Percentiles rank a stretch among this genome's conserved stretches.
These are phyloP conservation scores for Umbilicus rupestris DNA, from an alignment of 164 flowering plant genomes.

Conservation along the genomic window DNA sequence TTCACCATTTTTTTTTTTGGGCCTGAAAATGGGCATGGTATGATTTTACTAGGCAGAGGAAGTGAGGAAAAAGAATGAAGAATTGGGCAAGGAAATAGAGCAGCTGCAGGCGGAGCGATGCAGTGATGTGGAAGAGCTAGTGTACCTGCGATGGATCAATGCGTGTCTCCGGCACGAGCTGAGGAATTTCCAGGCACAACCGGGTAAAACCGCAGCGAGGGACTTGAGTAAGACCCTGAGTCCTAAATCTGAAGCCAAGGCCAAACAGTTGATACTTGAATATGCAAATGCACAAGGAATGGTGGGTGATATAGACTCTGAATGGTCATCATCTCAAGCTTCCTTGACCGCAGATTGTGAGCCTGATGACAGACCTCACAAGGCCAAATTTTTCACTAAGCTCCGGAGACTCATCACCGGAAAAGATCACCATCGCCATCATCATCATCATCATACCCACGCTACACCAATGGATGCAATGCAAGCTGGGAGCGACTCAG, in stretches of 20 bases:
- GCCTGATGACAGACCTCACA: constrained; percentile 34
- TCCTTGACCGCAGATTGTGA: constrained; percentile 48
- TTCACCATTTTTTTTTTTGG: not conserved
- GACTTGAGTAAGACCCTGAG: constrained; percentile 73
- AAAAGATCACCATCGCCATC: constrained; percentile 23
- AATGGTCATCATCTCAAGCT: constrained; percentile 49
- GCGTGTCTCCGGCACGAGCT: constrained; percentile 88
- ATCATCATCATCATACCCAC: not conserved
- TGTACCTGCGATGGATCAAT: constrained; percentile 88
- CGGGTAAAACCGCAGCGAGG: constrained; percentile 66
- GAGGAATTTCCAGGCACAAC: constrained; percentile 50
- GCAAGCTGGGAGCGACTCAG: not conserved
- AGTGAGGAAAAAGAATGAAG: constrained; percentile 43
- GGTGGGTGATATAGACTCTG: constrained; percentile 23
- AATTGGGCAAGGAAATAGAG: constrained; percentile 52
- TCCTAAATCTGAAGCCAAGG: constrained; percentile 76
- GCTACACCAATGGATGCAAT: not conserved
- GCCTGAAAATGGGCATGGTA: no score
- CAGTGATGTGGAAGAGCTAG: constrained; percentile 72
- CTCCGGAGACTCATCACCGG: constrained; percentile 47
- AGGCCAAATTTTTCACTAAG: constrained; percentile 41
- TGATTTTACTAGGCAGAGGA: constrained; percentile 36
- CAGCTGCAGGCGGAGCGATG: constrained; percentile 52
- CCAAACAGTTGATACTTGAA: constrained; percentile 77
- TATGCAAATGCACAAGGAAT: constrained; percentile 57